These are phyloP conservation scores for Podospora anserina DNA, from an alignment of 495 filamentous ascomycete species.

Conservation along the genomic window DNA sequence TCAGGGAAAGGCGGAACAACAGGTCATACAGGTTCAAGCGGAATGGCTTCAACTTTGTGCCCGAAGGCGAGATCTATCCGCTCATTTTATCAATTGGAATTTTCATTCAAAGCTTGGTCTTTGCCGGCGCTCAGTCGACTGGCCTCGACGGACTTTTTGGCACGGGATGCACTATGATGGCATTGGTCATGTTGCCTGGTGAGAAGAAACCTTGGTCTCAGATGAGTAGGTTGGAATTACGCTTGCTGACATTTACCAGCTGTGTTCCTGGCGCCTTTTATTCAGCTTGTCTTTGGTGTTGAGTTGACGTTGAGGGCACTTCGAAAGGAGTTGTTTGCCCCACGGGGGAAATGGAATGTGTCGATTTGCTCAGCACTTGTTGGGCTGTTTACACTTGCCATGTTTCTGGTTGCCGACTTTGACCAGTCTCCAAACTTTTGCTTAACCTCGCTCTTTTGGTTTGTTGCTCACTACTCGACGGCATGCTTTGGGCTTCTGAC, in stretches of 20 bases:
- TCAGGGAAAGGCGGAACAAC: constrained; percentile 36
- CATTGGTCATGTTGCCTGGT: constrained; percentile 50
- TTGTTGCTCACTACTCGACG: constrained; percentile 43
- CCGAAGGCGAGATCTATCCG: constrained; percentile 41
- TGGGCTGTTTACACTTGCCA: constrained; percentile 36
- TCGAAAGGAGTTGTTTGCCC: constrained; percentile 39
- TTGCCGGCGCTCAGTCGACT: constrained; percentile 43
- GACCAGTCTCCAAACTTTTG: constrained; percentile 41
- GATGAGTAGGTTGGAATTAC: constrained; percentile 18
- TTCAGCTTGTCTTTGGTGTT: constrained; percentile 44
- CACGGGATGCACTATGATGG: constrained; percentile 39
- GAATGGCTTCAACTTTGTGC: constrained; percentile 40
- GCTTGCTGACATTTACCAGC: constrained; percentile 25
- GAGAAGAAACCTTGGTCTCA: constrained; percentile 18
- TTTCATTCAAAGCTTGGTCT: constrained; percentile 45
- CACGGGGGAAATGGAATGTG: constrained; percentile 42
- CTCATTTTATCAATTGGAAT: constrained; percentile 47
- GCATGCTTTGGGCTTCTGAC: constrained; percentile 41
- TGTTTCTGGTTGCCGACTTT: constrained; percentile 44
- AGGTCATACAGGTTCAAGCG: constrained; percentile 32
- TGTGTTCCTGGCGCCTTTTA: constrained; percentile 49
- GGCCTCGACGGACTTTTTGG: constrained; percentile 42
- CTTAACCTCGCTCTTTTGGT: constrained; percentile 50
- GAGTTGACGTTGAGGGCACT: constrained; percentile 44
- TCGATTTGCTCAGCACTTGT: constrained; percentile 41